Percentiles rank a stretch among this genome's conserved stretches.
These are phyloP conservation scores for Fusarium decemcellulare DNA, from an alignment of 2,329 filamentous ascomycete genomes.

Conservation along the genomic window DNA sequence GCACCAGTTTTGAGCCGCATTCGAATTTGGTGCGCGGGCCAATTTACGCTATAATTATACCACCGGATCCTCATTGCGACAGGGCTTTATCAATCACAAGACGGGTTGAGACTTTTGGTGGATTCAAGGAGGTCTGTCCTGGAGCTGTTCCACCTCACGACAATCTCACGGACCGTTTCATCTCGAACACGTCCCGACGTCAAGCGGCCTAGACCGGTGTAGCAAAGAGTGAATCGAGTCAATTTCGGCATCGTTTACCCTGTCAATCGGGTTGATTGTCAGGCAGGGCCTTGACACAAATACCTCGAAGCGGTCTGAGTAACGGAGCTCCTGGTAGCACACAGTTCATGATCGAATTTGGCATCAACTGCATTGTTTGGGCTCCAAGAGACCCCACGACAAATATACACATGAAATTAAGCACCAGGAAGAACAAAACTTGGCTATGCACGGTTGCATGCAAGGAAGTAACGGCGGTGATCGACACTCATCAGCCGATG, in stretches of 20 bases:
- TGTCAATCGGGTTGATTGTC: constrained; percentile 6
- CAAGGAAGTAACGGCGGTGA: constrained; percentile 17
- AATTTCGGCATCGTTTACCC: not conserved
- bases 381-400: constrained; percentile 21
- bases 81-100: constrained; percentile 42
- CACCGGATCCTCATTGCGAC: constrained; percentile 41
- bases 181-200: constrained; percentile 26
- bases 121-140: constrained; percentile 28
- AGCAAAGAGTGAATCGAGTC: constrained; percentile 23
- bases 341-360: constrained; percentile 23
- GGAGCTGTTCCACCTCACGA: constrained; percentile 33
- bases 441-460: constrained; percentile 35
- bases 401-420: constrained; percentile 9
- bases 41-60: constrained; percentile 49
- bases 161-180: constrained; percentile 26
- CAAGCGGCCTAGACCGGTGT: constrained; percentile 38
- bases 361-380: constrained; percentile 32
- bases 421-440: constrained; percentile 15
- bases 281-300: constrained; percentile 24
- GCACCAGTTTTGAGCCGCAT: constrained; percentile 44
- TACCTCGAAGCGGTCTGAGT: constrained; percentile 28
- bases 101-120: constrained; percentile 39
- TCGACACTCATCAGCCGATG: constrained; percentile 26
- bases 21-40: constrained; percentile 38
- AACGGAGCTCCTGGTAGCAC: constrained; percentile 7